These are phyloP conservation scores for Gaeumannomyces tritici DNA, from an alignment of 2,329 filamentous ascomycete genomes.

Conservation along the genomic window DNA sequence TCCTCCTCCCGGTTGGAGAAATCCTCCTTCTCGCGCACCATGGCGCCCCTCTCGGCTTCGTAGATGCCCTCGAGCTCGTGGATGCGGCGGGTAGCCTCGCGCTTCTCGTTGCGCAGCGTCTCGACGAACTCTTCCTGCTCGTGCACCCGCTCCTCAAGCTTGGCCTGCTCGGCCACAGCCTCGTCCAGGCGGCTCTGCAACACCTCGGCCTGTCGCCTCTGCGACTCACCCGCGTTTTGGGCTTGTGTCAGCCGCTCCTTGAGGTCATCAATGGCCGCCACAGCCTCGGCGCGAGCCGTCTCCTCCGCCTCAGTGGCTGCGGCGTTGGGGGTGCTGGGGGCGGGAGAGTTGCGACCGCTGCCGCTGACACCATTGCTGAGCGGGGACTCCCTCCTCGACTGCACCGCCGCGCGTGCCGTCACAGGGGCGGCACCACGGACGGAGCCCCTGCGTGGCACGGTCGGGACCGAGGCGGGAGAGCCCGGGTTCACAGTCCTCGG, in stretches of 20 bases:
- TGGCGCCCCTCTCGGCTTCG: constrained; percentile 77
- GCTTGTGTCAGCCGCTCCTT: constrained; percentile 75
- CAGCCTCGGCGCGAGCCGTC: constrained; percentile 69
- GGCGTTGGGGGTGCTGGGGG: constrained; percentile 24
- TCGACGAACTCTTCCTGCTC: constrained; percentile 81
- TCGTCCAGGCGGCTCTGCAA: constrained; percentile 83
- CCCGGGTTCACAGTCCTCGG: constrained; percentile 39
- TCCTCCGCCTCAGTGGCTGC: constrained; percentile 44
- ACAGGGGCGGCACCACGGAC: constrained; percentile 56
- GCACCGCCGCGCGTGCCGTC: constrained; percentile 63
- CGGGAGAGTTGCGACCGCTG: constrained; percentile 12
- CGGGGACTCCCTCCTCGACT: constrained; percentile 40
- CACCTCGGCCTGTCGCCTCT: constrained; percentile 75
- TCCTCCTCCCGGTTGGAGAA: constrained; percentile 78
- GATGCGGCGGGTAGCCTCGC: constrained; percentile 72
- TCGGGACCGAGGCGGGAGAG: constrained; percentile 27
- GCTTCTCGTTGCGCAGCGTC: constrained; percentile 71
- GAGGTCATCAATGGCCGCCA: constrained; percentile 72
- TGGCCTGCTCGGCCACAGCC: constrained; percentile 69
- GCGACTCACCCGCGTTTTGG: constrained; percentile 67
- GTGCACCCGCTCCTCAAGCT: constrained; percentile 79
- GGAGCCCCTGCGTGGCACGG: constrained; percentile 50
- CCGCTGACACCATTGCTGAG: constrained; percentile 22
- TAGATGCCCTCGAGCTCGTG: constrained; percentile 90
- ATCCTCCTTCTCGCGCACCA: constrained; percentile 88